phyloP scores from a whole-genome alignment of 2,329 filamentous ascomycete genomes.

The Diaporthe aspalathi region DNA sequence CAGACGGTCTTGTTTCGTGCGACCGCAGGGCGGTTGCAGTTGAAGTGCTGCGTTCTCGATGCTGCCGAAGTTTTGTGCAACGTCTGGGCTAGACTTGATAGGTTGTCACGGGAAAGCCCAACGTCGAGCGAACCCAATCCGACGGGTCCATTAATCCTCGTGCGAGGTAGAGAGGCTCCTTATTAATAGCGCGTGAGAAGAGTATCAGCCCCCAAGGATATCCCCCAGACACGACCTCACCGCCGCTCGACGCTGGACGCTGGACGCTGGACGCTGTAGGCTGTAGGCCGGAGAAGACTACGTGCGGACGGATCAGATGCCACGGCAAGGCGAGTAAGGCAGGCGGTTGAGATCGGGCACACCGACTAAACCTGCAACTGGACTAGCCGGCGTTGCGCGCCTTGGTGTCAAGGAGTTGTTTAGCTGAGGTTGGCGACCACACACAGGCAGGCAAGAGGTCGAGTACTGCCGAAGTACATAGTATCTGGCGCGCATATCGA shows the following conservation, averaged over 20 bases:
- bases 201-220: conserved; percentile 27
- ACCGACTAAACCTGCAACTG: conserved; percentile 29
- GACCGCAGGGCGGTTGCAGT: conserved; percentile 10
- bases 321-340: conserved; percentile 27
- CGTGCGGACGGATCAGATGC: conserved; percentile 1
- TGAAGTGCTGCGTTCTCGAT: neutral
- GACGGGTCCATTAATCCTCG: conserved; percentile 3
- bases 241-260: conserved; percentile 24
- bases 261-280: too few relatives aligned
- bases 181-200: conserved; percentile 12
- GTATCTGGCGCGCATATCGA: neutral
- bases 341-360: conserved; percentile 18
- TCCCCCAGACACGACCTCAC: conserved; percentile 30
- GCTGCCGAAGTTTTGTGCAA: neutral
- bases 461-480: neutral
- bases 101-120: neutral
- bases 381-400: conserved; percentile 21
- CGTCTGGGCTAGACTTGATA: too few relatives aligned
- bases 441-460: conserved; percentile 10
- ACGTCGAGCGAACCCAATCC: neutral
- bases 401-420: neutral
- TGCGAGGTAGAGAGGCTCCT: neutral
- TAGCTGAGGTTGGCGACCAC: conserved; percentile 15
- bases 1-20: conserved; percentile 25
- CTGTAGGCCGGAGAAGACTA: too few relatives aligned